Evolutionary conservation across 1,284 basidiomycete species (phyloP).

Genomic region (Sanghuangporus weigelae): DNA sequence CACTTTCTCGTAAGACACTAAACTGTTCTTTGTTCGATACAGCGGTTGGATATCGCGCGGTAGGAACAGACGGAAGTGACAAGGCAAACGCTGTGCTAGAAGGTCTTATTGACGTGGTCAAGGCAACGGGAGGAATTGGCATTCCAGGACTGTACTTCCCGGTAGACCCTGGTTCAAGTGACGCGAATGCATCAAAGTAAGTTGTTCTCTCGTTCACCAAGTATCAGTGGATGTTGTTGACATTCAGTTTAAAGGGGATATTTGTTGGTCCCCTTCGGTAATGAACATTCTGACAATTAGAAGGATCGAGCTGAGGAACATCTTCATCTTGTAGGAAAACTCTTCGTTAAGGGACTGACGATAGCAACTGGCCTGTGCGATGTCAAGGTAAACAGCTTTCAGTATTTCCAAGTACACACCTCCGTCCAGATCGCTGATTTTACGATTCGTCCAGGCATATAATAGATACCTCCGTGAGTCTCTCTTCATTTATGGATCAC

Average conservation of each 20-base stretch:
- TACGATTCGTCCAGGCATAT: slow-evolving; percentile 31
- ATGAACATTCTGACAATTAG: slow-evolving; percentile 2
- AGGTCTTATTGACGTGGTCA: slow-evolving; percentile 43
- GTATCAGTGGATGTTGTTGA: background rate
- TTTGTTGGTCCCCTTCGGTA: slow-evolving; percentile 46
- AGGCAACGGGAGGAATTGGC: slow-evolving; percentile 47
- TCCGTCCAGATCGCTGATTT: background rate
- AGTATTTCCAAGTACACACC: background rate
- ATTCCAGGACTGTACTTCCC: slow-evolving; percentile 50
- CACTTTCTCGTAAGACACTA: background rate
- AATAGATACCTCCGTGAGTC: slow-evolving; percentile 40
- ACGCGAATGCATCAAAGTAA: slow-evolving; percentile 43
- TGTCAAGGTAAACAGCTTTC: slow-evolving; percentile 37
- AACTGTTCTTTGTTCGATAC: background rate
- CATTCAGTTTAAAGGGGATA: slow-evolving; percentile 32
- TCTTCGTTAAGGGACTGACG: slow-evolving; percentile 48
- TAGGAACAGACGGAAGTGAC: slow-evolving; percentile 43
- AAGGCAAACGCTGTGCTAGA: slow-evolving; percentile 47
- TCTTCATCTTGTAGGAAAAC: slow-evolving; percentile 29
- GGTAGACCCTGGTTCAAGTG: slow-evolving; percentile 46
- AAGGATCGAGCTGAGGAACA: background rate
- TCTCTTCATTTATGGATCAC: background rate
- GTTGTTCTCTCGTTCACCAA: slow-evolving; percentile 13
- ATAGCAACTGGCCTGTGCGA: slow-evolving; percentile 51
- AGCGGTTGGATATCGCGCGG: slow-evolving; percentile 51